Percentiles rank a stretch among this genome's conserved stretches.
phyloP scores from a whole-genome alignment of 176 grass and related monocot species.

The Musa schizocarpa region DNA sequence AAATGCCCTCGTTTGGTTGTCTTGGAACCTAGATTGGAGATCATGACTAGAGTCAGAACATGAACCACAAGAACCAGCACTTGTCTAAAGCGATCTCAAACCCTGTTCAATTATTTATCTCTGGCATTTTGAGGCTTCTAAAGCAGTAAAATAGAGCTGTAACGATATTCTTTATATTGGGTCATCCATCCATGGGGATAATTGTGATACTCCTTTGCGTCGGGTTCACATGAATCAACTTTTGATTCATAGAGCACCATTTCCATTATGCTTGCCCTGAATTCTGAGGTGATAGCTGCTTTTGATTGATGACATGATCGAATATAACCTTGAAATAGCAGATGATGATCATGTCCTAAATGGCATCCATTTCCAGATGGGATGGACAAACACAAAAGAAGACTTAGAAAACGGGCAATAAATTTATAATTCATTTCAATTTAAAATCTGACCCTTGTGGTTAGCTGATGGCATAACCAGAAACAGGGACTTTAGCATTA shows the following conservation, averaged over 20 bases:
- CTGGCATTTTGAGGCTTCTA: too few species aligned
- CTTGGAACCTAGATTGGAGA: neutral
- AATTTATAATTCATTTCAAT: neutral
- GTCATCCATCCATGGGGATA: too few species aligned
- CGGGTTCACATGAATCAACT: too few species aligned
- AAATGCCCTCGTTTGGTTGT: neutral
- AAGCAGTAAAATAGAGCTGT: too few species aligned
- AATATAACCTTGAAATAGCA: neutral
- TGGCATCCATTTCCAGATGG: neutral
- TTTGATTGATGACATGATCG: neutral
- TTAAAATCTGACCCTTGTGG: neutral
- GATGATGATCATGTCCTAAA: neutral
- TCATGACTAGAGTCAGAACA: too few species aligned
- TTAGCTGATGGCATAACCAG: neutral
- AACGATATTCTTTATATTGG: too few species aligned
- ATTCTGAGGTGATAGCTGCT: neutral
- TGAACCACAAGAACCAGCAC: too few species aligned
- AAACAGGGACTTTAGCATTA: too few species aligned
- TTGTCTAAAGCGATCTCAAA: too few species aligned
- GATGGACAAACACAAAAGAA: neutral
- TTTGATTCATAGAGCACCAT: neutral
- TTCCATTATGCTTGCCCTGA: neutral
- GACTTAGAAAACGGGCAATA: neutral
- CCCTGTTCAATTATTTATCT: too few species aligned
- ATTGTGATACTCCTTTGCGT: too few species aligned